Base-by-base conservation (phyloP, 345 rosid species). In the Diplotaxis tenuifolia region DNA sequence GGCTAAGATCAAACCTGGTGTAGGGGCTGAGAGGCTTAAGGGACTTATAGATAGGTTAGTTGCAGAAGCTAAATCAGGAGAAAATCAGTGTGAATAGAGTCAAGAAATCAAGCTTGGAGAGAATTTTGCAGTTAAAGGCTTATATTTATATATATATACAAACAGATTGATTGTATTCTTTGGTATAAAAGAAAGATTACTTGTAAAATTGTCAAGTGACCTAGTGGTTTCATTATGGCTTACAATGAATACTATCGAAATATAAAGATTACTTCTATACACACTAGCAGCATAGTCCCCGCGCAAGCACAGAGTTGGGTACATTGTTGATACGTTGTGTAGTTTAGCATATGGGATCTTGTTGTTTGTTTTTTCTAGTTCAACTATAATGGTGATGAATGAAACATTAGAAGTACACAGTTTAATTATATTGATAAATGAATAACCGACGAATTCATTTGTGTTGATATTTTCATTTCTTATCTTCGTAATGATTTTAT, bases 11-110 rank as follows among this genome's bases (percentile, higher is more conserved):
- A 82, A 76, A 72, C 97, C 99, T 1, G 84, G 97, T 52, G 84
- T 81, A 6, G 96, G 98, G 78, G 90, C 96, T 63, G 69, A 75
- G 74, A 84, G 95, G 80, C 86, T 92, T 60, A 83, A 66, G 42
- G 71, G 45, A 27, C 92, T 96, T 66, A 72, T 92, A 42, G 73
- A 80, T 65, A 86, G 79, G 82, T 82, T 96, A 78, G 74, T 77
- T 50, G 38, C 66, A 36, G 57, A 65, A 3, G 87, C 88, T 29
- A 84, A 75, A 76, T 67, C 64, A 5, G 84, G 89, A 31, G 7
- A 45, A n/a, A 45, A 45, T 15, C 50, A 45, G 50, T 45, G 50
- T 45, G 50, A 45, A 45, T 45, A 45, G 50, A 45, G 18, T 45
- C 50, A 45, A 6, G 18, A 45, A n/a, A n/a, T 45, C 15, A 40